Evolutionary conservation across 169 alveolate genomes (phyloP).

Genomic region (Plasmodium coatneyi): DNA sequence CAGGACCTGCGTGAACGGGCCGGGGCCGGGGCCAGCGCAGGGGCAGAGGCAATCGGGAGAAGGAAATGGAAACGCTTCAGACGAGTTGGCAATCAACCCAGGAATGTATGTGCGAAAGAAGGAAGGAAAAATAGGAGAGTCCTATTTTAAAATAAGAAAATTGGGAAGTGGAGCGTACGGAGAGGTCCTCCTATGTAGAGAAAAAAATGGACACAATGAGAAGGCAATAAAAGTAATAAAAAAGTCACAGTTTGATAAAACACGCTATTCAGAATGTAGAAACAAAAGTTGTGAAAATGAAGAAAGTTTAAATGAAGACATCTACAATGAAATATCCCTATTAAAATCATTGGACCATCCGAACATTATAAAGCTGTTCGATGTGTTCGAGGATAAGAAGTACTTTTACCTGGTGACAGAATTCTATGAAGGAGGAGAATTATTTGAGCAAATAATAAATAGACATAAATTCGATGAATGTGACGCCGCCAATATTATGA

Average conservation of each 20-base stretch:
- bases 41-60: not conserved
- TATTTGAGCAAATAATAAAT: constrained; percentile 91
- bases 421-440: constrained; percentile 94
- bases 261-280: constrained; percentile 12
- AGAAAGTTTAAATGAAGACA: constrained; percentile 58
- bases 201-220: constrained; percentile 82
- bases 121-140: constrained; percentile 84
- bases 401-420: constrained; percentile 92
- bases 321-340: constrained; percentile 90
- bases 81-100: constrained; percentile 52
- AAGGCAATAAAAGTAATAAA: constrained; percentile 90
- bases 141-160: constrained; percentile 86
- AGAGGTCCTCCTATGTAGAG: constrained; percentile 88
- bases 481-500: constrained; percentile 93
- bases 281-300: not conserved
- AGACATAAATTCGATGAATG: constrained; percentile 90
- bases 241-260: constrained; percentile 76
- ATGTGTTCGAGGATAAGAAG: constrained; percentile 90
- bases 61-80: not conserved
- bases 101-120: constrained; percentile 78
- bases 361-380: constrained; percentile 94
- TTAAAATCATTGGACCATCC: constrained; percentile 95
- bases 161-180: constrained; percentile 96
- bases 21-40: not conserved
- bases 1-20: not conserved